A percentile compares a stretch with the other conserved stretches of the same genome.
phyloP scores from a whole-genome alignment of 2,329 filamentous ascomycete species.

The Macrophomina pseudophaseolina region DNA sequence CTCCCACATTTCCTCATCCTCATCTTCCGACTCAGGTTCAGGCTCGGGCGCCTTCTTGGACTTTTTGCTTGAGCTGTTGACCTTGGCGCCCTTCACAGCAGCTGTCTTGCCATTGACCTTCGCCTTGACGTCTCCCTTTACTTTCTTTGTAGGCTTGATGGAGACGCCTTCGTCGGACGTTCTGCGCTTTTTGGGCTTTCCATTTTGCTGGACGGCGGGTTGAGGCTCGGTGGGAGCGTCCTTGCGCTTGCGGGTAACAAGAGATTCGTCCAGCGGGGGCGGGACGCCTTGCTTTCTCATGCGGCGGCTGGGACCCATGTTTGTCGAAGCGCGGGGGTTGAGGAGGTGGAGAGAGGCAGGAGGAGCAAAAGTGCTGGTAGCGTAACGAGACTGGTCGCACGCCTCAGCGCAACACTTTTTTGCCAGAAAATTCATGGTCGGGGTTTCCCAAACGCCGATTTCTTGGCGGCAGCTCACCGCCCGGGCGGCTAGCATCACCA shows the following conservation, averaged over 20 bases:
- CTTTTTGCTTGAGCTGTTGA: conserved; percentile 28
- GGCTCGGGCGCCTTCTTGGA: conserved; percentile 40
- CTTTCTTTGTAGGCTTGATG: conserved; percentile 45
- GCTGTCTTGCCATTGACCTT: background rate
- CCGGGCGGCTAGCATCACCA: background rate
- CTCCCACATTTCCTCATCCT: conserved; percentile 35
- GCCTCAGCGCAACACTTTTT: conserved; percentile 15
- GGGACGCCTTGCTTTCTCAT: conserved; percentile 96
- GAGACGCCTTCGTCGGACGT: conserved; percentile 53
- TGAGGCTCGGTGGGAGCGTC: conserved; percentile 64
- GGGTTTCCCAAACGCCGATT: background rate
- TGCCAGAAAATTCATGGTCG: conserved; percentile 8
- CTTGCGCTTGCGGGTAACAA: conserved; percentile 85
- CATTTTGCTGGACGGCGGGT: conserved; percentile 51
- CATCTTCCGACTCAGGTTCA: conserved; percentile 36
- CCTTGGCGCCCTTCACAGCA: conserved; percentile 31
- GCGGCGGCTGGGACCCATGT: conserved; percentile 86
- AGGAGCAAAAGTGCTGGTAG: background rate
- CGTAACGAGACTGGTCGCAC: background rate
- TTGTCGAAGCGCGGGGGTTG: conserved; percentile 34
- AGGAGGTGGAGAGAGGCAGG: background rate
- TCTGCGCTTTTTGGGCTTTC: conserved; percentile 66
- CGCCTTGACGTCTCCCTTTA: conserved; percentile 46
- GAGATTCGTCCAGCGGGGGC: conserved; percentile 74
- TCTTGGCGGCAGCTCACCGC: conserved; percentile 11